Percentiles rank a stretch among this genome's conserved stretches.
Conservation (phyloP, 129 eudicot species). For the Pittosporum tobira region DNA sequence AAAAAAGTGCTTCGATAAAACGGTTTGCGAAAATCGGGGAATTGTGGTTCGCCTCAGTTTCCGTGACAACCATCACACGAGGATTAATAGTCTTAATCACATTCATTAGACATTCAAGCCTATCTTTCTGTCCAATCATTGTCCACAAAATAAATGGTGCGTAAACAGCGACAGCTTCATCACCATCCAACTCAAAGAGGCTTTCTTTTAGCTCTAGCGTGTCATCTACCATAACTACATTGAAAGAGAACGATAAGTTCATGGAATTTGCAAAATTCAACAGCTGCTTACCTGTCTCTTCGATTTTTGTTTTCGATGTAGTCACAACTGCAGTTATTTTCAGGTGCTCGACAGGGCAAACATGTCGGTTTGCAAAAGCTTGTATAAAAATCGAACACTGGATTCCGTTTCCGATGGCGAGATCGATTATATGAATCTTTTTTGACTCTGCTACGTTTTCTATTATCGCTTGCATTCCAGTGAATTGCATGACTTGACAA, state of each 20-base stretch:
- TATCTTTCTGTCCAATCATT: conserved; percentile 25
- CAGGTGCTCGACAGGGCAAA: conserved; percentile 7
- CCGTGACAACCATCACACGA: conserved; percentile 38
- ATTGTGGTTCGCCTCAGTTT: conserved; percentile 40
- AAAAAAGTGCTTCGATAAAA: conserved; percentile 46
- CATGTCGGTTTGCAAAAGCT: conserved; percentile 12
- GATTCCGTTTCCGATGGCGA: conserved; percentile 15
- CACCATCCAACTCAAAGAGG: conserved; percentile 28
- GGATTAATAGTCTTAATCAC: conserved; percentile 33
- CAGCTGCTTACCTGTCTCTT: conserved; percentile 11
- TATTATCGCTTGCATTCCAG: conserved; percentile 19
- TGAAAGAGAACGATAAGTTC: conserved; percentile 30
- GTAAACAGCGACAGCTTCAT: conserved; percentile 29
- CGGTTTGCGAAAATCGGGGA: conserved; percentile 45
- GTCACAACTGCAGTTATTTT: conserved; percentile 25
- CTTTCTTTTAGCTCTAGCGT: conserved; percentile 20
- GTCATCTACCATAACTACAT: conserved; percentile 28
- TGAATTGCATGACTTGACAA: conserved; percentile 14
- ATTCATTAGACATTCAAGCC: conserved; percentile 35
- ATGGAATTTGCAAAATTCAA: conserved; percentile 18
- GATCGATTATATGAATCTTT: conserved; percentile 23
- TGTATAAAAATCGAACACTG: conserved; percentile 20
- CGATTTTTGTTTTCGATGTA: not conserved
- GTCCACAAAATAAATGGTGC: conserved; percentile 18
- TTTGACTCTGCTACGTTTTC: conserved; percentile 9